phyloP scores from a whole-genome alignment of 2,329 filamentous ascomycete species.

The Fusarium oligoseptatum region DNA sequence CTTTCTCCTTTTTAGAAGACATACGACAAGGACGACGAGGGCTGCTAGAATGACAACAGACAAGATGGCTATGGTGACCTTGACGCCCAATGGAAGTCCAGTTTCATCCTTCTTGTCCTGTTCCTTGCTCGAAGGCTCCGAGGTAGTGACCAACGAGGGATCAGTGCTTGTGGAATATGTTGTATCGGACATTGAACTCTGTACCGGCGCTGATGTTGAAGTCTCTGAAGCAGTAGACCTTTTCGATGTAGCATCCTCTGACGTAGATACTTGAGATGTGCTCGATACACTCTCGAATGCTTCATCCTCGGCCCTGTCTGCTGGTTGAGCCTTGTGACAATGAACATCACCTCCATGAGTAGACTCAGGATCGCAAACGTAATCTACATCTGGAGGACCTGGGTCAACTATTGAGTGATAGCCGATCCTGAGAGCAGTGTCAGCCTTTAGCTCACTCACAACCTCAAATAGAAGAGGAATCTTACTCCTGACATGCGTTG shows the following conservation, averaged over 20 bases:
- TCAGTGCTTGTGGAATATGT: slow-evolving; percentile 35
- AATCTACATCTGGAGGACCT: slow-evolving; percentile 43
- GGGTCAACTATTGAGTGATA: slow-evolving; percentile 44
- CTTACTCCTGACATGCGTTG: slow-evolving; percentile 65
- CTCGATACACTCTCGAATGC: not conserved
- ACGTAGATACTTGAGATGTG: not conserved
- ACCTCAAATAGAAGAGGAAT: not conserved
- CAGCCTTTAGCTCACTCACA: slow-evolving; percentile 4
- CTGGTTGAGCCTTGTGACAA: slow-evolving; percentile 27
- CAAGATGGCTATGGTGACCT: slow-evolving; percentile 61
- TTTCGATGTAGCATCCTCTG: slow-evolving; percentile 2
- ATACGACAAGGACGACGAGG: slow-evolving; percentile 54
- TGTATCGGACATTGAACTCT: slow-evolving; percentile 27
- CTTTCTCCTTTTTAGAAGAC: slow-evolving; percentile 51
- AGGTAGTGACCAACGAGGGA: slow-evolving; percentile 32
- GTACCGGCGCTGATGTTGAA: slow-evolving; percentile 8
- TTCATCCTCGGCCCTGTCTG: slow-evolving; percentile 1
- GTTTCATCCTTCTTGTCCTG: not conserved
- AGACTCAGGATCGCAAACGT: slow-evolving; percentile 39
- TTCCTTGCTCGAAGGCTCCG: slow-evolving; percentile 21
- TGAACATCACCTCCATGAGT: slow-evolving; percentile 11
- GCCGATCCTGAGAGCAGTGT: slow-evolving; percentile 40
- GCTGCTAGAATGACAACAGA: slow-evolving; percentile 55
- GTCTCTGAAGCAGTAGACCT: slow-evolving; percentile 1
- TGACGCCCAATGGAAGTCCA: slow-evolving; percentile 55